Evolutionary conservation across 176 grass and related monocot species (phyloP).

Genomic region (Triticum dicoccoides): DNA sequence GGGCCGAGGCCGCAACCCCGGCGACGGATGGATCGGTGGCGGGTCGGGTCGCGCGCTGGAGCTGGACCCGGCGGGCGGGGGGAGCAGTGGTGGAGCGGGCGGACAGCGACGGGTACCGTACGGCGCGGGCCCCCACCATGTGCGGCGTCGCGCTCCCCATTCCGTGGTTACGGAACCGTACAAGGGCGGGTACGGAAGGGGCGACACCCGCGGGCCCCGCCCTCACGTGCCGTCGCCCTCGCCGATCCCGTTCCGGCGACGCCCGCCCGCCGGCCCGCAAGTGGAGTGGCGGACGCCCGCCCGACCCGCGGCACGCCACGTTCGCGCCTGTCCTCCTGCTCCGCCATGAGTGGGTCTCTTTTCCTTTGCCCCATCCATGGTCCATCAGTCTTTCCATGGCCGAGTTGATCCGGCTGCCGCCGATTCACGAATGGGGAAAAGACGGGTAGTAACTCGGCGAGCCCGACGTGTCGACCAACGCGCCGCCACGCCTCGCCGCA

Average conservation of each 20-base stretch:
- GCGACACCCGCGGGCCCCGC: neutral
- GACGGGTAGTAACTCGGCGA: too few species aligned
- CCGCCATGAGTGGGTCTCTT: neutral
- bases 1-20: neutral
- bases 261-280: neutral
- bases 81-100: too few species aligned
- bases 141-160: neutral
- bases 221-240: conserved; percentile 26
- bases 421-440: too few species aligned
- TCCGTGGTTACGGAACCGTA: conserved; percentile 56
- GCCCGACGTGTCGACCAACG: neutral
- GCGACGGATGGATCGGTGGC: neutral
- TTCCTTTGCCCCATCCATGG: too few species aligned
- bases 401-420: neutral
- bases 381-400: neutral
- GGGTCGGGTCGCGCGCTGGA: too few species aligned
- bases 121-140: conserved; percentile 20
- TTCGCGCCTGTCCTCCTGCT: neutral
- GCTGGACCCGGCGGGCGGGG: neutral
- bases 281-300: too few species aligned
- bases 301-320: neutral
- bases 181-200: conserved; percentile 51
- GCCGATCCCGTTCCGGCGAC: neutral
- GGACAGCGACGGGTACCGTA: conserved; percentile 17
- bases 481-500: too few species aligned